Evolutionary conservation across 108 stramenopile genomes (phyloP).

Genomic region (Cyclotella kingstonii): DNA sequence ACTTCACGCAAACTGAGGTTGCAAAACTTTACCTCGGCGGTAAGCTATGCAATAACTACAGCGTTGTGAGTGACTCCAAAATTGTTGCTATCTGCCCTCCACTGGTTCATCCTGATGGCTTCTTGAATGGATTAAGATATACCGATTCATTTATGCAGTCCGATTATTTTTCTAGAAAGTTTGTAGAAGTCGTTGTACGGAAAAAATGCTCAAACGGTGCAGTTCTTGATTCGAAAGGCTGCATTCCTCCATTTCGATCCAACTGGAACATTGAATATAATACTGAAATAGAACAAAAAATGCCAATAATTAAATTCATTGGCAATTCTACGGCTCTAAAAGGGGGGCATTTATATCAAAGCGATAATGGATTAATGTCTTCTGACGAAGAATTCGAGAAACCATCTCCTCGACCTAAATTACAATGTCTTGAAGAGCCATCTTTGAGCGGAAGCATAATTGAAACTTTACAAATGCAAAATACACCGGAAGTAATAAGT

Average conservation of each 20-base stretch:
- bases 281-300: conserved; percentile 10
- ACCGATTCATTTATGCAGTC: not conserved
- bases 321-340: conserved; percentile 16
- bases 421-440: not conserved
- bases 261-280: conserved; percentile 41
- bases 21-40: conserved; percentile 45
- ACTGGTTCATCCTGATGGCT: conserved; percentile 18
- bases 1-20: conserved; percentile 31
- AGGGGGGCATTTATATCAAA: not conserved
- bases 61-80: conserved; percentile 52
- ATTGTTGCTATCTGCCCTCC: conserved; percentile 65
- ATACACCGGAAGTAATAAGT: not conserved
- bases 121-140: conserved; percentile 18
- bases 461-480: not conserved
- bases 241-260: not conserved
- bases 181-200: conserved; percentile 22
- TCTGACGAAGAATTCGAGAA: conserved; percentile 27
- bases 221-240: conserved; percentile 10
- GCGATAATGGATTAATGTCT: conserved; percentile 16
- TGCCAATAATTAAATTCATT: conserved; percentile 12
- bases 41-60: conserved; percentile 22
- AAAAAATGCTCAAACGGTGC: conserved; percentile 25
- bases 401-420: not conserved
- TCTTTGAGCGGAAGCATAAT: not conserved
- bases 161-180: conserved; percentile 18